Base-by-base conservation (phyloP, 1,284 basidiomycete species). In the Trametes polyzona region DNA sequence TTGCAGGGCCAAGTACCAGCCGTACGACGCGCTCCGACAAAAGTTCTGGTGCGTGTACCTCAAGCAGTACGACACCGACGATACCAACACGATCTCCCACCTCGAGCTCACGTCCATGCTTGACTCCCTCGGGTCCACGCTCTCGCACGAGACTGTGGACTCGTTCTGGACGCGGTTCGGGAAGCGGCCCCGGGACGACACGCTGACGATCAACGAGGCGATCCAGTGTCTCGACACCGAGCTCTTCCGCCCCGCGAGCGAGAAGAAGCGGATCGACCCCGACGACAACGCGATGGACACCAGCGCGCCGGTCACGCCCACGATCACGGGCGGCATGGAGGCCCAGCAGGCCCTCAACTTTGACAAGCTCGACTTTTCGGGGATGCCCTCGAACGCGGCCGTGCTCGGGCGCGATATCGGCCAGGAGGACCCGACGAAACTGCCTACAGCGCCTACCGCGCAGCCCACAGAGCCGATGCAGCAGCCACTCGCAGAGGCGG, bases 81-180 rank as follows among this genome's bases (percentile, higher is more conserved):
- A 96, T 59, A 90, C 87, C 0, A 78, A 78, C n/a, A 74, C 81
- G 1, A 76, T 96, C 36, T 96, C 93, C 0, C 87, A 88, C 59
- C 78, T 96, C 50, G 96, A 98, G 73, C 79, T 99, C 21, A 90
- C 90, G 0, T 91, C 92, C n/a, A 96, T 98, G 93, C 88, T 99
- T 49, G 95, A 98, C 75, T 97, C 95, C 5, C 86, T 99, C 27
- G 95, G 96, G 3, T 96, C 95, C 2, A 98, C 96, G 0, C 83
- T 99, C 35, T 92, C 92, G 4, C 75, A 73, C 0, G 78, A 86
- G 47, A 99, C 96, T 1, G 78, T 96, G 60, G 82, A 90, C 64
- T 80, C 82, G 7, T 96, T 95, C 81, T 98, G 90, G 75, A 83
- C 78, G 8, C 81, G 84, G 6, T 84, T 81, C 68, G 80, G 81